phyloP scores from a whole-genome alignment of 768 basidiomycete genomes.

The Lepiota brunneoincarnata region DNA sequence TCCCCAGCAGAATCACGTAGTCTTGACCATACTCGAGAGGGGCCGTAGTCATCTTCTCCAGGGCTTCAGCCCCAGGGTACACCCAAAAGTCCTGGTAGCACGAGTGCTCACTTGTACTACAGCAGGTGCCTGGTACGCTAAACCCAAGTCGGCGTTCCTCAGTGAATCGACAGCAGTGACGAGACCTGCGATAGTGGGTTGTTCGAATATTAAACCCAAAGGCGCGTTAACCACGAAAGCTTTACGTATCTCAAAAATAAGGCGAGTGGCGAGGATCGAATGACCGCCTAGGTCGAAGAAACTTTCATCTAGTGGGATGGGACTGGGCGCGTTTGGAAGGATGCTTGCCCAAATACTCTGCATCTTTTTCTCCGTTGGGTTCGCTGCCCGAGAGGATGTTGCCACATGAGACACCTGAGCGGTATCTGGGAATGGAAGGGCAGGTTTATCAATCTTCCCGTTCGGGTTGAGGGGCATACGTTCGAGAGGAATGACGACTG shows the following conservation, averaged over 20 bases:
- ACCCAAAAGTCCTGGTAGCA: constrained; percentile 9
- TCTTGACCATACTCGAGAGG: constrained; percentile 79
- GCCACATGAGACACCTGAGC: constrained; percentile 57
- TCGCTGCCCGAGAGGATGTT: constrained; percentile 34
- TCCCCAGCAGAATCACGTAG: constrained; percentile 56
- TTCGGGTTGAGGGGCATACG: constrained; percentile 99
- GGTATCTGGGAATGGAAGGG: constrained; percentile 97
- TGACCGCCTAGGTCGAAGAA: constrained; percentile 99
- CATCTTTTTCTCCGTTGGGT: constrained; percentile 76
- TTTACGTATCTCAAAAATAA: constrained; percentile 96
- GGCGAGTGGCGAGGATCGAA: constrained; percentile 94
- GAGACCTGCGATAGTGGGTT: constrained; percentile 80
- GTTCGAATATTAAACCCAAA: constrained; percentile 86
- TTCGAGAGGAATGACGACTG: constrained; percentile 91
- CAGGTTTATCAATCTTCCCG: constrained; percentile 98
- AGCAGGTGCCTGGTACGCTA: constrained; percentile 24
- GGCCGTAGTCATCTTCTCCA: constrained; percentile 24
- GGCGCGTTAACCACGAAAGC: constrained; percentile 88
- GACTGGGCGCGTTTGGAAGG: constrained; percentile 72
- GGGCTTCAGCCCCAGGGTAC: not conserved
- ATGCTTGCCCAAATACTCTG: constrained; percentile 82
- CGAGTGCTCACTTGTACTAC: not conserved
- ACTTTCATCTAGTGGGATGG: constrained; percentile 85
- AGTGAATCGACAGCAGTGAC: constrained; percentile 74
- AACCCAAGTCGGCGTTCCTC: constrained; percentile 77